Percentiles rank a stretch among this genome's conserved stretches.
Conservation (phyloP, 805 yeast species). For the Wickerhamiella brachini region DNA sequence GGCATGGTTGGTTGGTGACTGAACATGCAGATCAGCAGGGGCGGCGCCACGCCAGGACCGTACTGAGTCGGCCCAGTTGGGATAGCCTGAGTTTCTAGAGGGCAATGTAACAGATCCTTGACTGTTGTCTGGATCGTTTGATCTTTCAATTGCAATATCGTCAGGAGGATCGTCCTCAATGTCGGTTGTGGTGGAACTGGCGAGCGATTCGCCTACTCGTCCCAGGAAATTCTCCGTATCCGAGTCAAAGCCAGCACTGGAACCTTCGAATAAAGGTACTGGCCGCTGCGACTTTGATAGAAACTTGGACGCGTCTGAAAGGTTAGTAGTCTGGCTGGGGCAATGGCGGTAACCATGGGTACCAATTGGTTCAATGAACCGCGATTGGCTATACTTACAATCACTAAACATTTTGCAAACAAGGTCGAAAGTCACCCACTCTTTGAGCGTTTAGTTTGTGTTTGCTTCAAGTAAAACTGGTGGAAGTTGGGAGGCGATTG, state of each 20-base stretch:
- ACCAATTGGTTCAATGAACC: not conserved
- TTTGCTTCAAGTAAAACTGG: not conserved
- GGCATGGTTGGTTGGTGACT: not conserved
- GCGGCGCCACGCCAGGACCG: not conserved
- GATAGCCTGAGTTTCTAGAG: not conserved
- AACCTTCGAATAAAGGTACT: slow-evolving; percentile 19
- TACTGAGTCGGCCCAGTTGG: not conserved
- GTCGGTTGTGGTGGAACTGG: not conserved
- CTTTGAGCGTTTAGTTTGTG: not conserved
- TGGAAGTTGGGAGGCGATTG: not conserved
- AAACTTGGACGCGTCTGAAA: slow-evolving; percentile 25
- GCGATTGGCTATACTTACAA: slow-evolving; percentile 1
- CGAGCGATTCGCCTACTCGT: slow-evolving; percentile 8
- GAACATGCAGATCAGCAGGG: not conserved
- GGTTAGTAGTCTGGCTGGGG: not conserved
- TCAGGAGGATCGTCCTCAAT: slow-evolving; percentile 19
- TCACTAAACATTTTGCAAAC: slow-evolving; percentile 13
- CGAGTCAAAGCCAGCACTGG: slow-evolving; percentile 8
- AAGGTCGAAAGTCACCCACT: not conserved
- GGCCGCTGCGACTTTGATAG: slow-evolving; percentile 22
- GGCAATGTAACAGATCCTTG: not conserved
- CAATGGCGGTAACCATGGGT: not conserved
- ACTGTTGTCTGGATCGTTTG: not conserved
- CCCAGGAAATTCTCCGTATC: slow-evolving; percentile 17
- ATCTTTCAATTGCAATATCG: slow-evolving; percentile 20